Evolutionary conservation across 257 asterid species (phyloP).

Genomic region (Penstemon eatonii): DNA sequence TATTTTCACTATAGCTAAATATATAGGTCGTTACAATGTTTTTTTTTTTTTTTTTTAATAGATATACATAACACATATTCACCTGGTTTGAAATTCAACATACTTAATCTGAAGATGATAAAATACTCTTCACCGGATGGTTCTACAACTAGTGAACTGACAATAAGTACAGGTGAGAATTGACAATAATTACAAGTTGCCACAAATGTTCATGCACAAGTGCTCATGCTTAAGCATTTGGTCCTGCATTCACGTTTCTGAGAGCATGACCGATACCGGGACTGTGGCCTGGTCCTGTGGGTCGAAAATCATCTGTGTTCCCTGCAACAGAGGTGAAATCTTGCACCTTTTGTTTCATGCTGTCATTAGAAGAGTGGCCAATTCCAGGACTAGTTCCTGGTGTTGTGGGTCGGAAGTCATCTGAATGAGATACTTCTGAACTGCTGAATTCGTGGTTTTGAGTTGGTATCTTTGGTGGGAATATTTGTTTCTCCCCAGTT

Average conservation of each 20-base stretch:
- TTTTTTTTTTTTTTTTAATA: not conserved
- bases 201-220: conserved; percentile 6
- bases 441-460: conserved; percentile 12
- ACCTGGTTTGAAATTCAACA: conserved; percentile 24
- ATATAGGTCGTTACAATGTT: conserved; percentile 8
- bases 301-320: conserved; percentile 33
- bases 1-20: not conserved
- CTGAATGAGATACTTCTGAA: conserved; percentile 13
- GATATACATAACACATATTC: conserved; percentile 21
- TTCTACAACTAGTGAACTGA: not conserved
- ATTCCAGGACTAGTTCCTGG: conserved; percentile 77
- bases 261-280: conserved; percentile 64
- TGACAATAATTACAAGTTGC: conserved; percentile 30
- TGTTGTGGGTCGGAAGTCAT: conserved; percentile 42
- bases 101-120: conserved; percentile 7
- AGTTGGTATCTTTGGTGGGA: conserved; percentile 23
- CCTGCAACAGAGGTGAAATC: conserved; percentile 18
- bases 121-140: conserved; percentile 6
- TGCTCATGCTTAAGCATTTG: conserved; percentile 35
- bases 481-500: conserved; percentile 11
- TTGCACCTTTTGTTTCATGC: conserved; percentile 23
- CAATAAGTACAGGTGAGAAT: not conserved
- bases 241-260: conserved; percentile 27
- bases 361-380: conserved; percentile 46
- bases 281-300: conserved; percentile 53